Percentiles rank a stretch among this genome's conserved stretches.
Conservation (phyloP, 2,329 filamentous ascomycete genomes). For the Fusarium sambucinum region DNA sequence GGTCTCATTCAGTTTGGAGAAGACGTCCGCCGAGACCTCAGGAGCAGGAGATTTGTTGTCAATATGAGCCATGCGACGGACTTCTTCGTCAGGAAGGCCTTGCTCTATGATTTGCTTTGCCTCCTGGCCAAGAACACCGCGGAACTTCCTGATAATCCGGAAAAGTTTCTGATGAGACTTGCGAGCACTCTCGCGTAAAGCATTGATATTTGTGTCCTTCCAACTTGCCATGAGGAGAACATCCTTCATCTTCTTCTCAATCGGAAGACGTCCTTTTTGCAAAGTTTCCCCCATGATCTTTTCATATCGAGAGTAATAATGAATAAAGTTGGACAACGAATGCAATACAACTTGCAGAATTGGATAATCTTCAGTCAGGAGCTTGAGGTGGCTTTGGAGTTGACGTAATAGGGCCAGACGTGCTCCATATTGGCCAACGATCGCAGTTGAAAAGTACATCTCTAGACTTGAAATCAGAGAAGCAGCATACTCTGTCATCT, state of each 20-base stretch:
- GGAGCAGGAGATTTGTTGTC: constrained; percentile 3
- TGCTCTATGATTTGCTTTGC: constrained; percentile 73
- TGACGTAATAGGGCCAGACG: constrained; percentile 78
- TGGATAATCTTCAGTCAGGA: constrained; percentile 71
- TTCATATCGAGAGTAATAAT: constrained; percentile 79
- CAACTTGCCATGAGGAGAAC: constrained; percentile 94
- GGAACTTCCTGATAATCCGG: constrained; percentile 90
- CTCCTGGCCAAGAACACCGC: constrained; percentile 80
- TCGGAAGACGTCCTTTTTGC: constrained; percentile 71
- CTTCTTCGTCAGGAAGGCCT: constrained; percentile 67
- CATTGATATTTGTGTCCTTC: constrained; percentile 97
- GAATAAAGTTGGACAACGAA: constrained; percentile 80
- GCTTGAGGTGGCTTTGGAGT: constrained; percentile 72
- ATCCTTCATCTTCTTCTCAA: constrained; percentile 95
- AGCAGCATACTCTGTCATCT: constrained; percentile 72
- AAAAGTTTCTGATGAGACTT: constrained; percentile 94
- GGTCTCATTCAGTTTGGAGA: constrained; percentile 39
- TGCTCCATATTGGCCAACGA: constrained; percentile 82
- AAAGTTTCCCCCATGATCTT: constrained; percentile 74
- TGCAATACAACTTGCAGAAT: constrained; percentile 69
- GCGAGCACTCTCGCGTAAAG: constrained; percentile 87
- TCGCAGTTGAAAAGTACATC: constrained; percentile 81
- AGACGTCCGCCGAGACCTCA: constrained; percentile 30
- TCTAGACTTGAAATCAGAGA: constrained; percentile 81
- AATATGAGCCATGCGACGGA: constrained; percentile 24